Evolutionary conservation across 2,329 filamentous ascomycete genomes (phyloP), one percentile per base, ranked within the genome.

Genomic region (Fusarium globosum): DNA sequence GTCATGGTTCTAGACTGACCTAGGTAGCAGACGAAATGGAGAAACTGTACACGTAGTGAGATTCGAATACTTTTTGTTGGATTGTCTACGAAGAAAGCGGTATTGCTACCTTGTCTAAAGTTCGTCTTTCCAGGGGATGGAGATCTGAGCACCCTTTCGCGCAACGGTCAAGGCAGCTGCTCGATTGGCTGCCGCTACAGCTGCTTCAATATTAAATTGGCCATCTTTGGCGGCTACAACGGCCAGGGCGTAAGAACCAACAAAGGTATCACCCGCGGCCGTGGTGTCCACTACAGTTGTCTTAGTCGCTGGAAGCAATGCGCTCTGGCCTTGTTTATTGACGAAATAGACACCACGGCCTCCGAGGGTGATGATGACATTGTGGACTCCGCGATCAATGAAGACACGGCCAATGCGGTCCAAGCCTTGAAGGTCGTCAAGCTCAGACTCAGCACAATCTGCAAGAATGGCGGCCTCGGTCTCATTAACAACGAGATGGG

Each of bases 231-330:
- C 79, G 59, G 80, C 86, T 43, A 94, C 93, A 36, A 92, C 88
- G 65, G 91, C 89, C 33, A 96, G 89, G 6, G 94, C 93, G 81
- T 97, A 97, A 28, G 90, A 93, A 4, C 96, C 96, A 10, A 97
- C 94, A 83, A 98, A 98, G 0, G 96, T 98, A 81, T 98, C 96
- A 0, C 96, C 96, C 10, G 96, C 96, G 4, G 93, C 96, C 13
- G 96, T 98, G 2, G 96, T 98, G 81, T 98, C 96, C 9, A 98
- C 90, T 4, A 98, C 96, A 26, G 81, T 83, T 8, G 94, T 92
- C 81, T 93, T 92, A 70, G 89, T 87, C 0, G 93, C 94, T 6
- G 84, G 81, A 9, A 95, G 82, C 72, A 90, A 78, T 3, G 85
- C 86, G 59, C 84, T 85, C 48, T 76, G 77, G 30, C 81, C 82